These are phyloP conservation scores for Dalechampia spathulata DNA, from an alignment of 441 rosid species.

Conservation along the genomic window DNA sequence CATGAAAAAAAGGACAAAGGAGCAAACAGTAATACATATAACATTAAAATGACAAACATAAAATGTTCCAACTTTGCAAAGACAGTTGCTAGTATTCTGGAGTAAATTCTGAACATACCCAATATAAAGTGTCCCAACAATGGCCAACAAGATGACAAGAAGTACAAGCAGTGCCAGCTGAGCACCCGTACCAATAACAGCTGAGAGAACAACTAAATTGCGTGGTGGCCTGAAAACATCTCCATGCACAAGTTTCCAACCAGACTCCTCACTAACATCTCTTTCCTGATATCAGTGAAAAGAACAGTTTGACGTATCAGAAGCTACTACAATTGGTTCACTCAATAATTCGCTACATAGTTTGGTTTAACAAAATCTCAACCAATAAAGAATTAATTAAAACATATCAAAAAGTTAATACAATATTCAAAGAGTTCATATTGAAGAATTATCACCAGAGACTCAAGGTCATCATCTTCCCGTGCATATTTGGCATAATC, in stretches of 20 bases:
- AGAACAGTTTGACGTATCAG: constrained; percentile 8
- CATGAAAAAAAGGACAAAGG: neutral
- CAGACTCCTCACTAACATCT: constrained; percentile 96
- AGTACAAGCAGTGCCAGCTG: constrained; percentile 91
- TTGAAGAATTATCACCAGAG: constrained; percentile 52
- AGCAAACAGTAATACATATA: neutral
- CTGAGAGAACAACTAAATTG: constrained; percentile 66
- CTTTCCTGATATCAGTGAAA: constrained; percentile 51
- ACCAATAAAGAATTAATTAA: neutral
- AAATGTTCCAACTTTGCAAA: neutral
- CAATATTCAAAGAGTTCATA: neutral
- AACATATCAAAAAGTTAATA: neutral
- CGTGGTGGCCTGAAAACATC: constrained; percentile 89
- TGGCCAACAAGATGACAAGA: constrained; percentile 92
- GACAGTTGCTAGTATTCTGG: constrained; percentile 3
- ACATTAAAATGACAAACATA: neutral
- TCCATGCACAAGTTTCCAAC: constrained; percentile 98
- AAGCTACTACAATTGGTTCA: constrained; percentile 6
- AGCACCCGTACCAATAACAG: constrained; percentile 96
- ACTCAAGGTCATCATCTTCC: constrained; percentile 94
- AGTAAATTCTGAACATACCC: constrained; percentile 53
- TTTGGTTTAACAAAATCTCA: neutral
- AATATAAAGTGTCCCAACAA: constrained; percentile 79
- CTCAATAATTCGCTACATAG: neutral
- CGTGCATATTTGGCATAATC: constrained; percentile 97